Base-by-base conservation (phyloP, 345 rosid genomes). In the Cardamine resedifolia region DNA sequence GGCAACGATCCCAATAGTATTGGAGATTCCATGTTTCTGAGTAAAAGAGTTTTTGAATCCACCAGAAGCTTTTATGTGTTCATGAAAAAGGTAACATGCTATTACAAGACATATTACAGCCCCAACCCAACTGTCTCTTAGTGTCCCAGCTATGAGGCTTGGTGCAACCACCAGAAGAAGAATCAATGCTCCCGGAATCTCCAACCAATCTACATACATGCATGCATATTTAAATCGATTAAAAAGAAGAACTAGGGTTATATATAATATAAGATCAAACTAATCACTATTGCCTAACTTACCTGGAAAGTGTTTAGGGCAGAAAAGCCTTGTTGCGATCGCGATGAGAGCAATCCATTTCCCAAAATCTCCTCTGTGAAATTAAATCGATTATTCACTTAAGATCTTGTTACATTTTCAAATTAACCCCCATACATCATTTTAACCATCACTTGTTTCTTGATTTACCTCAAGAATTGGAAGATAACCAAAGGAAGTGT, bases 11-110 rank as follows among this genome's bases (percentile, higher is more conserved):
- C 99, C 98, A 10, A 90, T 2, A 0, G 94, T 91, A 81, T 90
- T 95, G 60, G 98, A 90, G 67, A 91, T 75, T 49, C 98, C 97
- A 58, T 90, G 70, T 65, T 80, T 62, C 39, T 82, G 85, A 6
- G 91, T 91, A 38, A 95, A 86, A 10, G 97, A 79, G 55, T 90
- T 88, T 56, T 90, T 84, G 88, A 95, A 86, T 51, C 99, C 99
- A 10, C 92, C 99, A 3, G 98, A 80, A 18, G 99, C 97, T 45
- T 93, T 85, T 15, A 95, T 84, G 82, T 95, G 97, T 72, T 95
- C 92, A 74, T 95, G 99, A 65, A 95, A 72, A 6, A 91, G 82
- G 85, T 90, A 95, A 65, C 98, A 91, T 27, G 88, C 98, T 2
- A 95, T 88, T 52, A 79, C 0, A 24, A 91, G 96, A 72, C 99